Conservation (phyloP, 768 basidiomycete species). For the Tulasnella calospora region DNA sequence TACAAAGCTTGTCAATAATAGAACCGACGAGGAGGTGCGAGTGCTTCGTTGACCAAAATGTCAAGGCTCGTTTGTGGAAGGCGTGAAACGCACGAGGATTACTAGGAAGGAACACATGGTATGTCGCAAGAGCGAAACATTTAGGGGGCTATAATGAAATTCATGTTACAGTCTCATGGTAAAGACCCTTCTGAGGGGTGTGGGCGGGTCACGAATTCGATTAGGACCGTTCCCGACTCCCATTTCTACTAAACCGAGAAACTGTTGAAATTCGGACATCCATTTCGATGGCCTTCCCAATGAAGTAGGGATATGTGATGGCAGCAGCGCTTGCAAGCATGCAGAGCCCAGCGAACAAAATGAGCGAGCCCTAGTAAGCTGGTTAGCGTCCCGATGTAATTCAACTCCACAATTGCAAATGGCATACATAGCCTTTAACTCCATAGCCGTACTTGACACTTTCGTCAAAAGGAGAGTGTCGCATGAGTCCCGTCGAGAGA, state of each 20-base stretch:
- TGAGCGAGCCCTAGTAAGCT: not conserved
- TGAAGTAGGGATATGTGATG: conserved; percentile 5
- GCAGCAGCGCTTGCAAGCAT: conserved; percentile 18
- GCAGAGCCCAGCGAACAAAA: conserved; percentile 3
- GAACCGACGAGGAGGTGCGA: no score
- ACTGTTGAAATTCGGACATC: not conserved
- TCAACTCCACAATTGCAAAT: no score
- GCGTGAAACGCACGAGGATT: no score
- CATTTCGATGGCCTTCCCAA: not conserved
- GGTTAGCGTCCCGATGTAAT: not conserved
- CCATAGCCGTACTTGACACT: not conserved
- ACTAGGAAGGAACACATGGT: no score
- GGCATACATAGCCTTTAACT: conserved; percentile 7
- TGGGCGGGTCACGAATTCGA: no score
- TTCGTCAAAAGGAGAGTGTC: not conserved
- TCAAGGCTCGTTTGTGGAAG: no score
- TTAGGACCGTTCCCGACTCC: not conserved
- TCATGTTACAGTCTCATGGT: no score
- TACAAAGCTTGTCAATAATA: no score
- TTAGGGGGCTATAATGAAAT: no score
- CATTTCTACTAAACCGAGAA: not conserved
- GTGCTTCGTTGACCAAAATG: no score
- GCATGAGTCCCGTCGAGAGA: not conserved
- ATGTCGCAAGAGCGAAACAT: no score
- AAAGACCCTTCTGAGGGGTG: no score